Evolutionary conservation across 805 yeast species (phyloP).

Genomic region (Wickerhamia fluorescens): DNA sequence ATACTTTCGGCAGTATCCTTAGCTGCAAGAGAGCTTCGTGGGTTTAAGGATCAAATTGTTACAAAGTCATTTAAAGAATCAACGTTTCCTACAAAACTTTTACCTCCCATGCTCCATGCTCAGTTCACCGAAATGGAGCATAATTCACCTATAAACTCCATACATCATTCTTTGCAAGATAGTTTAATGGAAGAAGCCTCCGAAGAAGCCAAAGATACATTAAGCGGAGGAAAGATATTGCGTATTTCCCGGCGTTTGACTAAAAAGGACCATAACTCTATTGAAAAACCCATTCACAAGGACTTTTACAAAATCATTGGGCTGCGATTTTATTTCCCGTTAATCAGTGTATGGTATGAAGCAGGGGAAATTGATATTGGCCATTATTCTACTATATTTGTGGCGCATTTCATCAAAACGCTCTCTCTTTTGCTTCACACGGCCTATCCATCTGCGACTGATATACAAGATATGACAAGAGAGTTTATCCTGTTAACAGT

Average conservation of each 20-base stretch:
- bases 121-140: conserved; percentile 20
- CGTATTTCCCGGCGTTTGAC: conserved; percentile 31
- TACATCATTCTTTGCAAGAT: conserved; percentile 21
- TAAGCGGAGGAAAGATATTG: conserved; percentile 35
- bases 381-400: conserved; percentile 45
- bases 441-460: conserved; percentile 48
- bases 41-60: conserved; percentile 44
- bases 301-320: conserved; percentile 35
- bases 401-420: conserved; percentile 54
- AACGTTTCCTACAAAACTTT: conserved; percentile 29
- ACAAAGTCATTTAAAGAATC: conserved; percentile 25
- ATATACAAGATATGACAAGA: conserved; percentile 48
- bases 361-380: conserved; percentile 42
- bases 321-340: conserved; percentile 45
- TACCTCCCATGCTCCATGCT: conserved; percentile 44
- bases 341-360: conserved; percentile 46
- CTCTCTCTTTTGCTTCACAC: conserved; percentile 49
- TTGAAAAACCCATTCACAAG: conserved; percentile 15
- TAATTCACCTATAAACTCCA: too few species aligned
- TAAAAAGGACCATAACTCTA: conserved; percentile 7
- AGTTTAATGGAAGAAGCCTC: conserved; percentile 25
- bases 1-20: conserved; percentile 63
- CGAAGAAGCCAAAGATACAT: conserved; percentile 23
- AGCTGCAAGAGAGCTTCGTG: conserved; percentile 67
- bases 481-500: conserved; percentile 40